Percentiles rank a stretch among this genome's conserved stretches.
Evolutionary conservation across 2,329 filamentous ascomycete species (phyloP).

Genomic region (Bisporella sp.): DNA sequence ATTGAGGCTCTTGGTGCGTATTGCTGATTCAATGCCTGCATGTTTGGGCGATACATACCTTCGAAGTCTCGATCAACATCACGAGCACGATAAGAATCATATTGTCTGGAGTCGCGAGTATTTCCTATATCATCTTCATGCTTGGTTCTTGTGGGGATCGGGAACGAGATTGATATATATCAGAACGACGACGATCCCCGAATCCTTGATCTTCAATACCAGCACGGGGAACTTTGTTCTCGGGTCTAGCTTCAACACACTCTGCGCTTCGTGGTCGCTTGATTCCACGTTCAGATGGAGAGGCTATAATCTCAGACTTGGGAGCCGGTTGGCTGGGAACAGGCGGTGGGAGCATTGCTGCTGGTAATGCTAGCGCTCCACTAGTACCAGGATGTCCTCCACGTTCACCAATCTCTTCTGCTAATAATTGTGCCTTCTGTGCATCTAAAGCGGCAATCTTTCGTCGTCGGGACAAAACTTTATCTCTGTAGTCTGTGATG

Average conservation of each 20-base stretch:
- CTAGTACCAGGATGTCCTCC: background rate
- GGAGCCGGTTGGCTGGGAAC: slow-evolving; percentile 13
- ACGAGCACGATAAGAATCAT: too few species aligned
- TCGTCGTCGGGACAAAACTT: slow-evolving; percentile 21
- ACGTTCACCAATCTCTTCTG: slow-evolving; percentile 23
- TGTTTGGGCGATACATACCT: too few species aligned
- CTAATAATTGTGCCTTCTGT: slow-evolving; percentile 23
- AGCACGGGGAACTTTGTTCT: slow-evolving; percentile 21
- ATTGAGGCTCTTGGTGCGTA: too few species aligned
- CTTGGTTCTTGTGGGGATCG: slow-evolving; percentile 2
- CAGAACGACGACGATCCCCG: too few species aligned
- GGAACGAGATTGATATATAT: too few species aligned
- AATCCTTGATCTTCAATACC: slow-evolving; percentile 14
- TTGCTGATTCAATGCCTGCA: too few species aligned
- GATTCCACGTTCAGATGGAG: slow-evolving; percentile 6
- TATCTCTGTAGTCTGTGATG: slow-evolving; percentile 27
- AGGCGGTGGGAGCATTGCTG: slow-evolving; percentile 20
- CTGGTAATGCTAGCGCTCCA: slow-evolving; percentile 1
- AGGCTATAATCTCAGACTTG: slow-evolving; percentile 3
- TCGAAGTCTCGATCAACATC: too few species aligned
- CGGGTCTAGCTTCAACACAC: slow-evolving; percentile 11
- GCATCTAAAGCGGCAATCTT: slow-evolving; percentile 26
- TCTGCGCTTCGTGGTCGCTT: background rate
- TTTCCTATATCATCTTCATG: slow-evolving; percentile 10
- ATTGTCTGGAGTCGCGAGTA: too few species aligned